Base-by-base conservation (phyloP, 768 basidiomycete genomes). In the Galerina sulciceps region DNA sequence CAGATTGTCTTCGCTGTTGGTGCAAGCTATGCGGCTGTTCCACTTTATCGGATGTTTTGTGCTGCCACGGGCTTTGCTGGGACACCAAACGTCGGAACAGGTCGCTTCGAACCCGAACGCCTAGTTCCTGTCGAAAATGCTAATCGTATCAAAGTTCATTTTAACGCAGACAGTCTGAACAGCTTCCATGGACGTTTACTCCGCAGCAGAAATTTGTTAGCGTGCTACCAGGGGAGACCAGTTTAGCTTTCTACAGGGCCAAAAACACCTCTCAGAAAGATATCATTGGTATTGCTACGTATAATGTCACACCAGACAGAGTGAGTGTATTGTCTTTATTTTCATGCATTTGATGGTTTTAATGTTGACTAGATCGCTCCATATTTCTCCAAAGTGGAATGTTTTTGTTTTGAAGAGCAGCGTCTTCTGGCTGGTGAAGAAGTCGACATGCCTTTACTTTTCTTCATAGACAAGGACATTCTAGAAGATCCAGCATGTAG, bases 321-420 rank as follows among this genome's bases (percentile, higher is more conserved):
- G 96, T 97, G 69, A 45, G 89, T 78, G 9, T n/a, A 50, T 20
- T 49, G 36, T 17, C 10, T 10, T 13, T 26, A 11, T 31, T 10
- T 10, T 37, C 15, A 41, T 6, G n/a, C n/a, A 18, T 10, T 31
- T 3, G 23, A 6, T 13, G 46, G 11, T 13, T 42, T 47, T 50
- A 15, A 18, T 10, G 15, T 43, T 6, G 13, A 53, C 17, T 68
- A 98, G 96, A 84, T 99, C 64, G 97, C 97, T 9, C 95, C 96
- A 0, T 99, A 99, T 74, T 99, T 99, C 70, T 94, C 96, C 50
- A 99, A 99, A 77, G 94, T 99, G 11, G 97, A 99, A 73, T 99
- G 97, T 65, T 99, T 99, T 79, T 99, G 97, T 75, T 99, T 99
- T 65, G 97, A 99, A 72, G 97, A 99, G 71, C 97, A 99, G 74